phyloP scores from a whole-genome alignment of 2,329 filamentous ascomycete species.

The Ceratocystis smalleyi region DNA sequence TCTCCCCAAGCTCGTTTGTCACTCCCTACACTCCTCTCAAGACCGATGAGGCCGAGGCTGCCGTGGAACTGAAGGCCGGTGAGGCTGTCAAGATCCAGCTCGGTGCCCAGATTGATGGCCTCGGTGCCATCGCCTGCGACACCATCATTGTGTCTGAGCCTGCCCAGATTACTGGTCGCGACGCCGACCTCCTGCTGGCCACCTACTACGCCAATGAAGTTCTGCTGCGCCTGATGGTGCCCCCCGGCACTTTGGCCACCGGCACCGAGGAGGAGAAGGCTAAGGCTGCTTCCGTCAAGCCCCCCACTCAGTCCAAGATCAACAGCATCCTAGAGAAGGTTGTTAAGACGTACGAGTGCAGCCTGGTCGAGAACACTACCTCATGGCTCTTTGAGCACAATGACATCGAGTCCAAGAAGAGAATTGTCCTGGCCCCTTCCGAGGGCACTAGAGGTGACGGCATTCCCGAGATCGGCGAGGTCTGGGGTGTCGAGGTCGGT shows the following conservation, averaged over 20 bases:
- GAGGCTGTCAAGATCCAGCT: slow-evolving; percentile 96
- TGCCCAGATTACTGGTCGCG: slow-evolving; percentile 54
- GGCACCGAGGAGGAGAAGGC: slow-evolving; percentile 91
- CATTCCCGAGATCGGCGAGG: slow-evolving; percentile 72
- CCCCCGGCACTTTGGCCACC: slow-evolving; percentile 67
- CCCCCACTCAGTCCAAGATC: slow-evolving; percentile 74
- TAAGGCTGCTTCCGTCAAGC: slow-evolving; percentile 69
- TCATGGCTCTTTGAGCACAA: slow-evolving; percentile 94
- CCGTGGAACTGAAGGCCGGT: slow-evolving; percentile 59
- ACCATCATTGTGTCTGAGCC: slow-evolving; percentile 60
- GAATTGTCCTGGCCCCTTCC: slow-evolving; percentile 79
- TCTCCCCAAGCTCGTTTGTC: slow-evolving; percentile 86
- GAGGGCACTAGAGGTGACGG: slow-evolving; percentile 88
- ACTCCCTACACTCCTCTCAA: slow-evolving; percentile 91
- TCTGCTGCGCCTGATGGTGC: slow-evolving; percentile 76
- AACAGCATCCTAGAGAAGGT: slow-evolving; percentile 80
- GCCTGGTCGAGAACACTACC: slow-evolving; percentile 91
- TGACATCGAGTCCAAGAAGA: slow-evolving; percentile 94
- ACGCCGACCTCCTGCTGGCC: slow-evolving; percentile 76
- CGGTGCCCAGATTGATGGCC: slow-evolving; percentile 96
- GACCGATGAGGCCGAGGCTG: slow-evolving; percentile 73
- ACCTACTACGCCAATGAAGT: slow-evolving; percentile 94
- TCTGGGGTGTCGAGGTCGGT: slow-evolving; percentile 95
- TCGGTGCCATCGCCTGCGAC: slow-evolving; percentile 90
- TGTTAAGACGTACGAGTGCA: slow-evolving; percentile 78